Evolutionary conservation across 1,284 basidiomycete species (phyloP), one percentile per base, ranked within the genome.

Genomic region (Cryptococcus sp.): DNA sequence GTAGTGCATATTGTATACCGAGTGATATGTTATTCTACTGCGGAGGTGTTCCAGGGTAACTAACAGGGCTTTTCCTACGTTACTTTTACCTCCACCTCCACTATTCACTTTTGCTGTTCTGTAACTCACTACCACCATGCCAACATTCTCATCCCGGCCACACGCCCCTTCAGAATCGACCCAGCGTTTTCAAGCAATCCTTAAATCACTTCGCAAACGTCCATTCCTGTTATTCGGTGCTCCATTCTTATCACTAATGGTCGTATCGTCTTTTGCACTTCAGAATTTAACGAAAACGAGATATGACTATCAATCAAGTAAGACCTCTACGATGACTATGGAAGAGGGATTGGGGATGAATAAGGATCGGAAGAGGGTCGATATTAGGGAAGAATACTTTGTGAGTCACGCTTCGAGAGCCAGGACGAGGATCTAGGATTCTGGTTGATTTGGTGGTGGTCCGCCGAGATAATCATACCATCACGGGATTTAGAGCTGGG

Each of bases 341-440:
- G 88, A 96, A 72, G 85, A 96, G 63, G 87, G 89, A 63, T 78
- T 96, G 42, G 83, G 85, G 3, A 80, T 97, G 73, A 81, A 84
- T 60, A 84, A 82, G 75, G 82, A 85, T 45, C 80, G 88, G 72
- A 88, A 87, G 76, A 87, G 84, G 77, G 85, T 98, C 54, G 92
- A 98, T 72, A 86, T 97, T 22, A 78, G 90, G 46, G 93, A 97
- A 73, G 94, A 97, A 72, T 98, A 98, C 76, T 98, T 87, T 70
- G 91, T 93, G 76, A 74, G 89, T 84, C 11, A 21, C 9, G 32
- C 16, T 34, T 16, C 32, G 10, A 16, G 32, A 16, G 32, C 10
- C 10, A 34, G 32, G 32, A 16, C 32, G 18, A 2, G 9, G n/a
- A n/a, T 32, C 11, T 46, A 37, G 19, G 18, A 21, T 18, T 24